Evolutionary conservation across 768 basidiomycete species (phyloP), one percentile per base, ranked within the genome.

Genomic region (Dendrothele bispora): DNA sequence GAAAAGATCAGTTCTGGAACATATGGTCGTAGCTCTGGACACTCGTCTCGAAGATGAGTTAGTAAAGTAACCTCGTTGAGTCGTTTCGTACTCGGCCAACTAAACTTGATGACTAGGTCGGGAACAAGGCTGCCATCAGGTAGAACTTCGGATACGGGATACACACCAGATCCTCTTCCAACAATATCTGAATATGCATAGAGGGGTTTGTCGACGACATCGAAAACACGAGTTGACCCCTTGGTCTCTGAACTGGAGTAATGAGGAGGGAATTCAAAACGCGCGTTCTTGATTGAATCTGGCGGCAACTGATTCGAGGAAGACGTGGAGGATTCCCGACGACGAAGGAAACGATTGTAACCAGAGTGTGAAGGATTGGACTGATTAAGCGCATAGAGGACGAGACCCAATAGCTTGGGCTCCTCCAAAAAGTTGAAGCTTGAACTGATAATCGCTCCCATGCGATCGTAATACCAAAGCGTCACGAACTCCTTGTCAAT

Each of bases 391-490:
- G 55, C 58, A 43, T 53, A 62, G 11, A 56, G 35, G 7, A 57
- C 43, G 15, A 64, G 52, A 2, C 62, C 59, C 11, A 68, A 53
- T 3, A 39, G 37, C 5, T 52, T 20, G 14, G 52, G 50, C 1
- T 54, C 36, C 15, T 56, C 20, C 3, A 43, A 21, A 30, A 63
- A 55, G 39, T 62, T 28, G 48, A 64, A 67, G 7, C 21, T 10
- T 2, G n/a, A 28, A 7, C 57, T 46, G 17, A 48, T 52, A 17
- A 60, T 46, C 5, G 59, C 46, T n/a, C 60, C 58, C 12, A 49
- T 37, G 12, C 61, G 51, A 49, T 68, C 64, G 32, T 50, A 61
- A 43, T 65, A 68, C 57, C 58, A 62, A 5, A 66, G 48, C 2
- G 46, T 54, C 11, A 61, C 44, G 7, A 8, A 39, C 1, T 40